Percentiles rank a stretch among this genome's conserved stretches.
These are phyloP conservation scores for Coix lacrymajobi DNA, from an alignment of 176 grass and related monocot genomes.

Conservation along the genomic window DNA sequence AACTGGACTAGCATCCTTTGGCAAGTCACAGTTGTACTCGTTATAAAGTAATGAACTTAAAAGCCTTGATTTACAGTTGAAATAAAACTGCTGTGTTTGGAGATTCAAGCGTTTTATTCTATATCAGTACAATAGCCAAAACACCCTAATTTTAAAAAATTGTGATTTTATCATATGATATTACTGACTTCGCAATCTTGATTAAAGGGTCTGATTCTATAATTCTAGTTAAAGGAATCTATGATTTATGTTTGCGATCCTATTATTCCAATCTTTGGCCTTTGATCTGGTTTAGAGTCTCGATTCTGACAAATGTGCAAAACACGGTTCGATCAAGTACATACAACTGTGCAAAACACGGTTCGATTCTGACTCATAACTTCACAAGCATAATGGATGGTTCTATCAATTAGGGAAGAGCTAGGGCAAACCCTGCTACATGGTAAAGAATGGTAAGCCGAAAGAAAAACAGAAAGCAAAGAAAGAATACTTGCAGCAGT, in stretches of 20 bases:
- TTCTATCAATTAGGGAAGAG: neutral
- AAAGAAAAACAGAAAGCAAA: neutral
- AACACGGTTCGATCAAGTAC: neutral
- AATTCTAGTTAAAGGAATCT: neutral
- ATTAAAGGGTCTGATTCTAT: neutral
- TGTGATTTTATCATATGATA: neutral
- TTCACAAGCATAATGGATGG: neutral
- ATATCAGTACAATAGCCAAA: neutral
- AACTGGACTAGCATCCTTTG: too few relatives aligned
- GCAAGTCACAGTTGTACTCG: neutral
- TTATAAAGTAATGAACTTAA: neutral
- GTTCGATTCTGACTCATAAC: neutral
- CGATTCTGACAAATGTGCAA: neutral
- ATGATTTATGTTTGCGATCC: too few relatives aligned
- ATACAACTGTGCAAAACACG: neutral
- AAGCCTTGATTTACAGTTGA: neutral
- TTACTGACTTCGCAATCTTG: neutral
- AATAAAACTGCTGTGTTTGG: neutral
- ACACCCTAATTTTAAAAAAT: neutral
- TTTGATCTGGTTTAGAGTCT: too few relatives aligned
- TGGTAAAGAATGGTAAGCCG: neutral
- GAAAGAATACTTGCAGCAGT: neutral
- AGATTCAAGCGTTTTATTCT: neutral
- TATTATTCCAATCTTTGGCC: too few relatives aligned
- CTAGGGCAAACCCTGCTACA: neutral